Conservation (phyloP, 225 moss, liverwort and hornwort species). For the Straminergon stramineum region DNA sequence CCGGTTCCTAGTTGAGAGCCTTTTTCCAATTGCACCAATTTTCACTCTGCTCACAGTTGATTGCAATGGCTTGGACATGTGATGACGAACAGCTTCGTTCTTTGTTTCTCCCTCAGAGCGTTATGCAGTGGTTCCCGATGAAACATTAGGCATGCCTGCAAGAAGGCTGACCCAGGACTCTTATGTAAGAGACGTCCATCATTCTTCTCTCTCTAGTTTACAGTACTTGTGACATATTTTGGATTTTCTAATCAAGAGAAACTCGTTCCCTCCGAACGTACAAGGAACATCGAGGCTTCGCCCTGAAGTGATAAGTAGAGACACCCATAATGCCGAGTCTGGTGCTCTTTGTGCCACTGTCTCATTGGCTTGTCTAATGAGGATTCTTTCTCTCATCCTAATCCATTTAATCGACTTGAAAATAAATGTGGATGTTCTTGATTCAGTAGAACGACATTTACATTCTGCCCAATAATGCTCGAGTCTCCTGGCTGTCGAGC, state of each 20-base stretch:
- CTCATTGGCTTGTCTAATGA: neutral
- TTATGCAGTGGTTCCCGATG: constrained; percentile 87
- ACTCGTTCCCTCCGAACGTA: neutral
- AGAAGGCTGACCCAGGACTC: constrained; percentile 35
- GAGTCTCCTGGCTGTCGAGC: neutral
- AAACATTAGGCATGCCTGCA: constrained; percentile 38
- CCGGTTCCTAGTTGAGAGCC: neutral
- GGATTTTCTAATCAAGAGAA: neutral
- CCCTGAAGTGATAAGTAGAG: neutral
- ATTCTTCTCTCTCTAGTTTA: neutral
- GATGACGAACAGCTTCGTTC: constrained; percentile 39
- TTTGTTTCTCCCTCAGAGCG: constrained; percentile 83
- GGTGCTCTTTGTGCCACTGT: neutral
- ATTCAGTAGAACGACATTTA: neutral
- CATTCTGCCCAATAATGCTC: neutral
- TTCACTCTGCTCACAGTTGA: neutral
- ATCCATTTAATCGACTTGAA: neutral
- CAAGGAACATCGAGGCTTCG: neutral
- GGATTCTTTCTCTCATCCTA: neutral
- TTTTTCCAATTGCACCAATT: neutral
- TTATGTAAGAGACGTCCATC: constrained; percentile 7
- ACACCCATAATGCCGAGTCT: neutral
- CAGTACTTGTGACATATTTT: neutral
- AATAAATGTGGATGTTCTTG: neutral
- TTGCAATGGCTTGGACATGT: neutral